A percentile compares a stretch with the other conserved stretches of the same genome.
Evolutionary conservation across 1,139 yeast genomes (phyloP).

Genomic region (Hansenula lynferdii): DNA sequence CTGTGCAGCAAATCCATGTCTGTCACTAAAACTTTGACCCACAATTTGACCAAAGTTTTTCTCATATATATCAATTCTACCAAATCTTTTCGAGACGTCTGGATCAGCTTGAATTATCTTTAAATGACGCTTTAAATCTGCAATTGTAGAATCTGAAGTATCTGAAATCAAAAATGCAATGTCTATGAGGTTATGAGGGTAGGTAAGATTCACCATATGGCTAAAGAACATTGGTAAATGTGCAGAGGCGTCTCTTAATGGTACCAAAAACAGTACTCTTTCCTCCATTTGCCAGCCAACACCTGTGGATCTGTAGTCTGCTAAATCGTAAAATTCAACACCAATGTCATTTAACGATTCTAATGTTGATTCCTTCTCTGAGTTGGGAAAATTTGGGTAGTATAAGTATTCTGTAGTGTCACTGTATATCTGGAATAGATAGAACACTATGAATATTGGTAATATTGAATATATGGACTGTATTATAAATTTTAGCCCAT

Average conservation of each 20-base stretch:
- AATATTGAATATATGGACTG: slow-evolving; percentile 10
- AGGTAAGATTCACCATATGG: slow-evolving; percentile 47
- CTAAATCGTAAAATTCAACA: slow-evolving; percentile 41
- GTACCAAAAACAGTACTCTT: slow-evolving; percentile 47
- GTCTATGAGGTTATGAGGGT: slow-evolving; percentile 53
- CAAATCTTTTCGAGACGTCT: slow-evolving; percentile 30
- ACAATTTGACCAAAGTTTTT: slow-evolving; percentile 57
- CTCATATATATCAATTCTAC: slow-evolving; percentile 46
- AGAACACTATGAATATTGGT: slow-evolving; percentile 15
- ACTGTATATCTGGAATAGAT: slow-evolving; percentile 10
- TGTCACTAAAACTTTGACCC: slow-evolving; percentile 47
- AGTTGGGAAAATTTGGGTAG: slow-evolving; percentile 18
- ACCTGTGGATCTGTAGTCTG: slow-evolving; percentile 35
- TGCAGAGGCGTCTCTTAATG: slow-evolving; percentile 52
- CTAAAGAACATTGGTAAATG: slow-evolving; percentile 52
- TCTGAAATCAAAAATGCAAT: slow-evolving; percentile 52
- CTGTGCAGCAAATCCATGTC: slow-evolving; percentile 59
- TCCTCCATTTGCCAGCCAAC: slow-evolving; percentile 45
- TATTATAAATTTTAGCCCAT: neutral
- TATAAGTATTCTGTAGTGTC: slow-evolving; percentile 10
- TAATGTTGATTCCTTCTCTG: slow-evolving; percentile 5
- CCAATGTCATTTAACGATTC: slow-evolving; percentile 9
- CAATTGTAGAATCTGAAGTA: slow-evolving; percentile 42
- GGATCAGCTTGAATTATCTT: slow-evolving; percentile 36
- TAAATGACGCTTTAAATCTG: slow-evolving; percentile 33